A percentile compares a stretch with the other conserved stretches of the same genome.
These are phyloP conservation scores for Penicillium psychrofluorescens DNA, from an alignment of 495 filamentous ascomycete genomes.

Conservation along the genomic window DNA sequence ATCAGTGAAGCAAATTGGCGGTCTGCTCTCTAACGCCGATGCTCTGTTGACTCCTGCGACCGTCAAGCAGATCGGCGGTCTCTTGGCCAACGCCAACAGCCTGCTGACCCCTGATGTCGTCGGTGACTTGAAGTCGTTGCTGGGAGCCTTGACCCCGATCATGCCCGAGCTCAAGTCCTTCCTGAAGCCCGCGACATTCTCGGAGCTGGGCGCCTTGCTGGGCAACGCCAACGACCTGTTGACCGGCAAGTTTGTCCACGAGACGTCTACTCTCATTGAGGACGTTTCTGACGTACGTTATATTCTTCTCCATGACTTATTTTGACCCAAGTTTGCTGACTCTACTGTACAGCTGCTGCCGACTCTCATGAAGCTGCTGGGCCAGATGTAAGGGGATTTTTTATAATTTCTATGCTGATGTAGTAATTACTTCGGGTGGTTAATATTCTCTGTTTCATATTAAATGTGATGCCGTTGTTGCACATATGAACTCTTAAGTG, in stretches of 20 bases:
- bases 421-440: too few relatives aligned
- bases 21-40: slow-evolving; percentile 20
- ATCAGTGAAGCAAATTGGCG: slow-evolving; percentile 28
- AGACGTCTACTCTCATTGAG: slow-evolving; percentile 39
- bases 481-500: too few relatives aligned
- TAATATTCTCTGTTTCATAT: too few relatives aligned
- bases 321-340: slow-evolving; percentile 5
- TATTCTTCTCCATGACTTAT: not conserved
- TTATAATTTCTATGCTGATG: too few relatives aligned
- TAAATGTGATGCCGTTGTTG: too few relatives aligned
- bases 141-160: slow-evolving; percentile 4
- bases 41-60: slow-evolving; percentile 27
- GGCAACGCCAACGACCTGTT: slow-evolving; percentile 31
- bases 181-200: not conserved
- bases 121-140: too few relatives aligned
- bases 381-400: slow-evolving; percentile 11
- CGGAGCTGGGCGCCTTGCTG: slow-evolving; percentile 26
- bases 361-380: slow-evolving; percentile 22
- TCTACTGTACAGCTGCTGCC: slow-evolving; percentile 17
- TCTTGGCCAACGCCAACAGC: slow-evolving; percentile 34
- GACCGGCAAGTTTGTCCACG: slow-evolving; percentile 35
- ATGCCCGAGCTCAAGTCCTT: slow-evolving; percentile 14
- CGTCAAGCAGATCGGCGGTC: slow-evolving; percentile 29
- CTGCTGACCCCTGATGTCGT: slow-evolving; percentile 23
- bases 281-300: slow-evolving; percentile 42